Evolutionary conservation across 371 early-diverging fungal species (phyloP), one percentile per base, ranked within the genome.

Genomic region (Pancytospora epiphaga): DNA sequence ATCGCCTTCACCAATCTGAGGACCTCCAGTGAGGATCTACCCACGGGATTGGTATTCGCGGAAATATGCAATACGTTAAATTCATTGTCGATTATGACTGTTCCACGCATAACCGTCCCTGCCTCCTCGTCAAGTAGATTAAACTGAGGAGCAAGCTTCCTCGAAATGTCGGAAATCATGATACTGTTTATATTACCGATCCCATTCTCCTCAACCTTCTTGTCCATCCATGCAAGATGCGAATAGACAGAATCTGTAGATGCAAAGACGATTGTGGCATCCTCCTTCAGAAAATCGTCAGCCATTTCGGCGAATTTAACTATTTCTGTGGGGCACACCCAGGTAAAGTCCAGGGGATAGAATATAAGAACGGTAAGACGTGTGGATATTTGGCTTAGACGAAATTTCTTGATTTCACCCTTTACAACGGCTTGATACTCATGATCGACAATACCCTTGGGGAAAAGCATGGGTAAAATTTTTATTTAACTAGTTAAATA

Each of bases 1-100:
- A 94, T 84, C 27, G 95, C 98, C 84, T 94, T 87, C 63, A 98
- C 82, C 18, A 94, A 84, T 77, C 98, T 88, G 58, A 95, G 77
- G 34, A 89, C 85, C 83, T 96, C 96, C 76, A 91, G 89, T 56
- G 93, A 90, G 33, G 87, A 87, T 76, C 96, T 86, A 65, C 98
- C 98, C 71, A 97, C 87, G 54, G 87, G 88, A 70, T 90, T 82
- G 75, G 92, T 88, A 75, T 88, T 85, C 78, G 89, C 82, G 76
- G 84, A 84, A 75, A 85, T 81, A 70, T 86, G 83, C 66, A 88
- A 87, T 54, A 93, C 85, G 62, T 83, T 85, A 68, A 87, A 86
- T 76, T 90, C 86, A 37, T 89, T 89, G 78, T 93, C 93, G 68
- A 97, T 90, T 76, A 98, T 87, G 78, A 93, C 92, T 29, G 85